A percentile compares a stretch with the other conserved stretches of the same genome.
These are phyloP conservation scores for Boletus barrowsii DNA, from an alignment of 768 basidiomycete genomes.

Conservation along the genomic window DNA sequence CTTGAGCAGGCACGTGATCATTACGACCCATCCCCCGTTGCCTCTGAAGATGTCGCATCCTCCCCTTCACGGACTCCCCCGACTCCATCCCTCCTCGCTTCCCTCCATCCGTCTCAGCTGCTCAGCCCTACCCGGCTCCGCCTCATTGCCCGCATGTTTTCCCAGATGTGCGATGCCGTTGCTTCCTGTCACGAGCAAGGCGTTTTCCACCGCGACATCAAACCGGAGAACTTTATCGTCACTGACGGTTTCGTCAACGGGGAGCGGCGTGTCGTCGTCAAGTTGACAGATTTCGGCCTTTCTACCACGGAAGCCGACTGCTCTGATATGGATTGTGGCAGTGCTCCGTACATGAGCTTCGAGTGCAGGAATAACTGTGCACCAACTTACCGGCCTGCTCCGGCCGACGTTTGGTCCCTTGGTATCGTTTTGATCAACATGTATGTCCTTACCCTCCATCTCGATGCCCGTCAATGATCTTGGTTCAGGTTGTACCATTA, in stretches of 20 bases:
- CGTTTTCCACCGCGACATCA: slow-evolving; percentile 97
- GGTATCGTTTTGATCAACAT: slow-evolving; percentile 99
- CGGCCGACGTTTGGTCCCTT: slow-evolving; percentile 98
- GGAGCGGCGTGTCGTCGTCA: slow-evolving; percentile 93
- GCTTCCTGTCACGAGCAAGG: slow-evolving; percentile 88
- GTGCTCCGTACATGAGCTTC: slow-evolving; percentile 98
- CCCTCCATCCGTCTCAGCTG: slow-evolving; percentile 72
- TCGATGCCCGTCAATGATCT: not conserved
- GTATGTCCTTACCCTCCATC: slow-evolving; percentile 40
- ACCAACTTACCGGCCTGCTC: slow-evolving; percentile 89
- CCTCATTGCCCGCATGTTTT: slow-evolving; percentile 95
- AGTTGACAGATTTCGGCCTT: slow-evolving; percentile 94
- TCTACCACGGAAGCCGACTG: slow-evolving; percentile 87
- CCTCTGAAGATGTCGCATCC: slow-evolving; percentile 10
- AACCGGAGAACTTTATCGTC: slow-evolving; percentile 98
- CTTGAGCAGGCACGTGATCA: slow-evolving; percentile 94
- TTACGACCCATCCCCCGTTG: slow-evolving; percentile 51
- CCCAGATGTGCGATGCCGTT: slow-evolving; percentile 98
- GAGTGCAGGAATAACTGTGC: slow-evolving; percentile 98
- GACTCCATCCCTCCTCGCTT: slow-evolving; percentile 88
- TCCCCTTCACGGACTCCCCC: slow-evolving; percentile 73
- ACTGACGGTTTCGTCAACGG: slow-evolving; percentile 68
- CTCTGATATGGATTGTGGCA: slow-evolving; percentile 97
- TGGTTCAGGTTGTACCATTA: slow-evolving; percentile 84
- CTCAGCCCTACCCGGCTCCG: slow-evolving; percentile 86